Conservation (phyloP, 2,329 filamentous ascomycete genomes). For the Fusarium sp. region DNA sequence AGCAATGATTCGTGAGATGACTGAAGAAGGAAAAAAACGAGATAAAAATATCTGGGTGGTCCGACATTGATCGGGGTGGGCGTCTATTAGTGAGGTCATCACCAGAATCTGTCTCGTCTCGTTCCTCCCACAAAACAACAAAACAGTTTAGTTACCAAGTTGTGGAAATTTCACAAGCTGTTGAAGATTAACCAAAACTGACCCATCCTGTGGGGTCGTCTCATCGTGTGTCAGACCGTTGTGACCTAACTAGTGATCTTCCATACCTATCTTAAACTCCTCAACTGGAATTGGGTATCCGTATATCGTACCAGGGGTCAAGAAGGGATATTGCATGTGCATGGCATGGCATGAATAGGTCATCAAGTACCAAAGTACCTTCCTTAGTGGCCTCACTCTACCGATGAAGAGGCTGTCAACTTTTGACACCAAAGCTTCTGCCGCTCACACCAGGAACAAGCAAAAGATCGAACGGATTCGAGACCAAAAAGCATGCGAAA, state of each 20-base stretch:
- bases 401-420: constrained; percentile 5
- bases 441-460: constrained; percentile 31
- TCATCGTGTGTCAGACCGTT: not conserved
- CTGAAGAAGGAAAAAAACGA: not conserved
- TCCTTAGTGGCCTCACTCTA: not conserved
- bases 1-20: not conserved
- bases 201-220: constrained; percentile 7
- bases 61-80: constrained; percentile 25
- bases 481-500: constrained; percentile 27
- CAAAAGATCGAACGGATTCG: constrained; percentile 13
- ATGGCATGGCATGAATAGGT: not conserved
- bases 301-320: not conserved
- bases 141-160: not conserved
- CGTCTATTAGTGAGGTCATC: constrained; percentile 32
- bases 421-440: constrained; percentile 29
- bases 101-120: not conserved
- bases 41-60: not conserved
- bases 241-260: not conserved
- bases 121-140: not conserved
- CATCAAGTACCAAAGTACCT: not conserved
- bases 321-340: not conserved
- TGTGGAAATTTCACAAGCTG: not conserved
- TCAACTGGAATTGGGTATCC: constrained; percentile 11
- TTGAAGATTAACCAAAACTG: constrained; percentile 1
- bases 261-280: constrained; percentile 8